Conservation (phyloP, 495 filamentous ascomycete species). For the Hyaloscypha bicolor region DNA sequence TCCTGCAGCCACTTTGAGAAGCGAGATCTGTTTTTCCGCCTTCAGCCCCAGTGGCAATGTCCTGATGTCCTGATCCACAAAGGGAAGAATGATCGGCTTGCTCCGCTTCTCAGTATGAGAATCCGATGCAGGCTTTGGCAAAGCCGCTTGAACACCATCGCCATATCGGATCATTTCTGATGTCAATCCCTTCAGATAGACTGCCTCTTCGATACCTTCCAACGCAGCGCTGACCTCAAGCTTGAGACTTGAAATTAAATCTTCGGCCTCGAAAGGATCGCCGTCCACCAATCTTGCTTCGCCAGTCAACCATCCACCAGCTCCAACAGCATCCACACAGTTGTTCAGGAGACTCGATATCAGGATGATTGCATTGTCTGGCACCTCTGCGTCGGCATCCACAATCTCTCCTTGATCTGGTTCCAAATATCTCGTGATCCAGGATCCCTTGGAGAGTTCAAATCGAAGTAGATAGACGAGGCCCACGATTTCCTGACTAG, state of each 20-base stretch:
- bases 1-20: constrained; percentile 58
- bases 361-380: constrained; percentile 55
- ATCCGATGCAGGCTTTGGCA: constrained; percentile 3
- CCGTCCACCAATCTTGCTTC: constrained; percentile 49
- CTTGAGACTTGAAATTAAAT: constrained; percentile 68
- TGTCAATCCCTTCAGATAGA: constrained; percentile 66
- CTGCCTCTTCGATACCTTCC: constrained; percentile 74
- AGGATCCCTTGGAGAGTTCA: constrained; percentile 64
- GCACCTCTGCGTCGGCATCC: constrained; percentile 56
- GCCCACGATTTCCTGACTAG: constrained; percentile 66
- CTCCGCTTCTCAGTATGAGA: constrained; percentile 19
- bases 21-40: constrained; percentile 53
- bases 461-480: constrained; percentile 73
- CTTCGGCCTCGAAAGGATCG: constrained; percentile 51
- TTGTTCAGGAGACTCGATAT: constrained; percentile 71
- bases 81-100: constrained; percentile 32
- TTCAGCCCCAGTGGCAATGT: constrained; percentile 75
- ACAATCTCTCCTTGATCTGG: constrained; percentile 35
- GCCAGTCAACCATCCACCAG: constrained; percentile 77
- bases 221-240: constrained; percentile 75
- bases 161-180: constrained; percentile 71
- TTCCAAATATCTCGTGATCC: constrained; percentile 68
- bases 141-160: constrained; percentile 44
- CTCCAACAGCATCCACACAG: constrained; percentile 81
- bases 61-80: constrained; percentile 21